Conservation (phyloP, 441 rosid genomes). For the Mallotus repandus region DNA sequence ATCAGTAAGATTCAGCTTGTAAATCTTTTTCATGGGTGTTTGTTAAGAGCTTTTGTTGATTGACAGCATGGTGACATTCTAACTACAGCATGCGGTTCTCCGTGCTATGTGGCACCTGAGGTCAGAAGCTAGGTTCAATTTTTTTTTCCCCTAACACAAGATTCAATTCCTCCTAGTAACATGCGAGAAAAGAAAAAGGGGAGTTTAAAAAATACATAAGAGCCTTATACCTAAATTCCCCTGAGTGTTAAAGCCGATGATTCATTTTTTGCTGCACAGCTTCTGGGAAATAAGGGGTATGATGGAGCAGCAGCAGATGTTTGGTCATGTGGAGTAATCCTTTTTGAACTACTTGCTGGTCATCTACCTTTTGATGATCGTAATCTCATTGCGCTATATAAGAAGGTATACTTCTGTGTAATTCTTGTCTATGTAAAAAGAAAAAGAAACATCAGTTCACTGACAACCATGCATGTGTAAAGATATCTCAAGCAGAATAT, state of each 20-base stretch:
- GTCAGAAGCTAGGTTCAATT: constrained; percentile 30
- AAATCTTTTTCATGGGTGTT: not conserved
- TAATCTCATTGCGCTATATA: constrained; percentile 59
- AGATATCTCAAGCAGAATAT: constrained; percentile 76
- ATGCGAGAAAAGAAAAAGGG: no score
- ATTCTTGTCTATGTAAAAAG: not conserved
- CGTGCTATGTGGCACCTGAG: constrained; percentile 94
- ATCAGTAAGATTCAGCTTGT: no score
- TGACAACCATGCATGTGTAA: constrained; percentile 18
- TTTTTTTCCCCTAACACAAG: not conserved
- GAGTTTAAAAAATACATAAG: not conserved
- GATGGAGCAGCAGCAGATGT: constrained; percentile 89
- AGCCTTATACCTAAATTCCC: constrained; percentile 9
- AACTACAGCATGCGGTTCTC: constrained; percentile 88
- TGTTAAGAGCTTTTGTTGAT: constrained; percentile 23
- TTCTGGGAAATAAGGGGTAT: constrained; percentile 71
- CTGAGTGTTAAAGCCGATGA: constrained; percentile 17
- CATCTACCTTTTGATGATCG: constrained; percentile 72
- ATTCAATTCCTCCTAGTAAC: constrained; percentile 2
- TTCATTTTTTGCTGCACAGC: constrained; percentile 40
- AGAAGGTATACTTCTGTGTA: constrained; percentile 47
- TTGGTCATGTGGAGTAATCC: constrained; percentile 91
- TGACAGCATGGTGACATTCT: constrained; percentile 72
- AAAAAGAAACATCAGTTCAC: not conserved
- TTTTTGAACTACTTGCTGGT: constrained; percentile 76